Base-by-base conservation (phyloP, 257 asterid species). In the Marsdenia floribunda region DNA sequence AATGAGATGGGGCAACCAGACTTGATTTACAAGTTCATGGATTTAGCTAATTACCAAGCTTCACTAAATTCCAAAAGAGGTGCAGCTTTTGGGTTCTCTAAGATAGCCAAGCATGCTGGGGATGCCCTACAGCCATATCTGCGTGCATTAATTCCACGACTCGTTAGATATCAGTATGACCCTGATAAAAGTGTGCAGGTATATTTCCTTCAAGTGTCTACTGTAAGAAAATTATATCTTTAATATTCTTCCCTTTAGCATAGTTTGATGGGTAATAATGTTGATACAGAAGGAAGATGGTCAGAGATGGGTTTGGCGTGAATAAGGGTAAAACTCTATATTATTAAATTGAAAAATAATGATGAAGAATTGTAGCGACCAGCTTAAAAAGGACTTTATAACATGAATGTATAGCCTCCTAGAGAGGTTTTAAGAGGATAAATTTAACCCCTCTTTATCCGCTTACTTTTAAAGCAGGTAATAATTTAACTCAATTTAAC, bases 111-210 rank as follows among this genome's bases (percentile, higher is more conserved):
- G 84, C 93, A 82, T 85, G 99, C 99, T 35, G 99, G 99, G 77
- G 98, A 92, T 85, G 99, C 99, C 67, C 81, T 94, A 66, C 83
- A 90, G 76, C 99, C 99, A 77, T 77, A 90, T 85, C 89, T 94
- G 75, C 89, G 84, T 44, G 76, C 95, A 65, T 83, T 94, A 89
- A 81, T 92, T 79, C 99, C 99, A 76, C 89, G 98, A 79, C 94
- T 94, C 60, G 82, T 94, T 73, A 96, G 98, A 61, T 94, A 92
- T 85, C 99, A 92, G 86, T 94, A 94, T 78, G 99, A 94, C 79
- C 99, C 99, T 77, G 98, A 94, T 83, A 94, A 94, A 85, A 94
- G 92, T 83, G 99, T 94, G 29, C 99, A 94, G 99, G 99, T 94
- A 78, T 63, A 22, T 71, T 16, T 49, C 12, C 38, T 12, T 58